Evolutionary conservation across 331 rosid species (phyloP), one percentile per base, ranked within the genome.

Genomic region (Dryas integrifolia): DNA sequence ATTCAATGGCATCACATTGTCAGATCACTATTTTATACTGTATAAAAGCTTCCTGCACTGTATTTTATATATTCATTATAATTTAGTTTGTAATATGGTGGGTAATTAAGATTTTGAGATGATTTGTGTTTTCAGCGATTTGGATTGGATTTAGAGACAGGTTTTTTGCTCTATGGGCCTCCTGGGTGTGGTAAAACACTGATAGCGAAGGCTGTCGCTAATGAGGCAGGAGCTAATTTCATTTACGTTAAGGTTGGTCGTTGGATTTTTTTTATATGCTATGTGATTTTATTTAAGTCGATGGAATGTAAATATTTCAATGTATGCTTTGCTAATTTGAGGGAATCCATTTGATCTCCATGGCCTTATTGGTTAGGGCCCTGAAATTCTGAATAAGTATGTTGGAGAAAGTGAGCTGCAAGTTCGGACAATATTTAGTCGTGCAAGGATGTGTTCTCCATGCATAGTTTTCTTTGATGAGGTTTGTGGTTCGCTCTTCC

Each of bases 171-270:
- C 12, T 93, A 86, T 81, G 97, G 98, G 48, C 98, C 98, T 55
- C 97, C 98, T 39, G 96, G 96, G 48, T 92, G 98, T 77, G 97
- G 98, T 59, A 92, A 92, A 83, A 90, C 98, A 63, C 80, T 93
- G 62, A 90, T 93, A 77, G 97, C 98, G 44, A 89, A 93, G 79
- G 98, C 98, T 55, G 89, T 93, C 70, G 98, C 96, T 68, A 87
- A 89, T 59, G 96, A 90, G 80, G 87, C 98, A 10, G 97, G 98
- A 59, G 98, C 89, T 62, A 93, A 87, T 76, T 93, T 93, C 66
- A 90, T 92, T 73, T 86, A 92, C 65, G 77, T 90, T 48, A 87
- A 88, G 96, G 96, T 90, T 13, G 15, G 68, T 24, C 30, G 52
- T 63, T 64, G 68, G 55, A 9, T 57, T 60, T 47, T 16, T 47